Percentiles rank a stretch among this genome's conserved stretches.
These are phyloP conservation scores for Zygotorulaspora mrakii DNA, from an alignment of 1,139 yeast species.

Conservation along the genomic window DNA sequence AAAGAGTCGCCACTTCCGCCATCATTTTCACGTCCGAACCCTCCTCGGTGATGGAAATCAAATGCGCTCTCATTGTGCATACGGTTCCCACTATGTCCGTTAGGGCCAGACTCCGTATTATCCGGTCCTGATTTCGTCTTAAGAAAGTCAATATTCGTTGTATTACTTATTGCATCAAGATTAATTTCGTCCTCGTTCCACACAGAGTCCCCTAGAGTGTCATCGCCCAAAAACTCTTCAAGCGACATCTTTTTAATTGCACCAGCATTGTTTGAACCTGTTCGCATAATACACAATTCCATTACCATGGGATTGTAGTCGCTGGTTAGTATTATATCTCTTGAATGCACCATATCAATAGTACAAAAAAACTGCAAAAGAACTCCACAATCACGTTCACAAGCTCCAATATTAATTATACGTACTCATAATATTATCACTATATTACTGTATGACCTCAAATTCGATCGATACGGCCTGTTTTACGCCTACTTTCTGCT, in stretches of 20 bases:
- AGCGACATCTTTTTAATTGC: constrained; percentile 37
- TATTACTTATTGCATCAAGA: constrained; percentile 23
- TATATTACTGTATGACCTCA: not conserved
- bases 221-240: constrained; percentile 37
- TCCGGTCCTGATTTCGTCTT: constrained; percentile 18
- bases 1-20: constrained; percentile 4
- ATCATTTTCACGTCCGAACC: constrained; percentile 5
- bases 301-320: not conserved
- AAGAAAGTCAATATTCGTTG: constrained; percentile 26
- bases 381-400: not conserved
- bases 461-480: not conserved
- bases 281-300: not conserved
- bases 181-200: constrained; percentile 35
- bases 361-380: constrained; percentile 1
- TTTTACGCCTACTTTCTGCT: not conserved
- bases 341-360: no score
- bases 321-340: not conserved
- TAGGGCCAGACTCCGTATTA: constrained; percentile 6
- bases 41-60: constrained; percentile 7
- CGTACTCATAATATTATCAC: constrained; percentile 4
- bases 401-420: not conserved
- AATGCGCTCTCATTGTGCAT: constrained; percentile 5
- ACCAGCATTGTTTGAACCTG: constrained; percentile 20
- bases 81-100: constrained; percentile 5
- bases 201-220: constrained; percentile 34